Evolutionary conservation across 768 basidiomycete species (phyloP).

Genomic region (Filobasidium wieringae): DNA sequence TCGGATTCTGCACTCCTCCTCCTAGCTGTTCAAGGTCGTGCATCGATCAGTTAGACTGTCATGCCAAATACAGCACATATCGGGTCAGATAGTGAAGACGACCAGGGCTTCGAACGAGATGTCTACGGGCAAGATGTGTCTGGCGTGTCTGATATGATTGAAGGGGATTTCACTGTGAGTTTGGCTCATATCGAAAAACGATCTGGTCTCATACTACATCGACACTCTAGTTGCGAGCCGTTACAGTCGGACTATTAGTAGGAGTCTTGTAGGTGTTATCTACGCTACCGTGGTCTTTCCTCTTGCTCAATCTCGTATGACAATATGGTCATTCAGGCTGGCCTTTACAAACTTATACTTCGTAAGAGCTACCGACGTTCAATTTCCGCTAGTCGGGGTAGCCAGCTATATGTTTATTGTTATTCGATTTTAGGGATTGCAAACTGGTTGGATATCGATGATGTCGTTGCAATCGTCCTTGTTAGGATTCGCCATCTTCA

Average conservation of each 20-base stretch:
- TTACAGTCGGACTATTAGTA: constrained; percentile 65
- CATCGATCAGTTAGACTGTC: too few relatives aligned
- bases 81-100: too few relatives aligned
- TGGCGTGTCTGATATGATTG: too few relatives aligned
- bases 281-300: too few relatives aligned
- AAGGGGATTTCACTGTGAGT: constrained; percentile 28
- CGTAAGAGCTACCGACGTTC: constrained; percentile 38
- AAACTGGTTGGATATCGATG: constrained; percentile 39
- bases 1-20: too few relatives aligned
- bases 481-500: constrained; percentile 75
- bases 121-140: too few relatives aligned
- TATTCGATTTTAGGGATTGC: neutral
- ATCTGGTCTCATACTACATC: neutral
- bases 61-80: too few relatives aligned
- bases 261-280: constrained; percentile 54
- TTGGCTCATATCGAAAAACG: neutral
- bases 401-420: constrained; percentile 60
- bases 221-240: constrained; percentile 44
- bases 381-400: constrained; percentile 80
- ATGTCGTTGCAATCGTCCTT: constrained; percentile 93
- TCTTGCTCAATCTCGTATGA: neutral
- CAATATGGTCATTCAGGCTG: neutral
- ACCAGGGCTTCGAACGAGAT: too few relatives aligned
- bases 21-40: too few relatives aligned
- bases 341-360: constrained; percentile 61